phyloP scores from a whole-genome alignment of 306 rosid genomes.

The Clitoria ternatea region DNA sequence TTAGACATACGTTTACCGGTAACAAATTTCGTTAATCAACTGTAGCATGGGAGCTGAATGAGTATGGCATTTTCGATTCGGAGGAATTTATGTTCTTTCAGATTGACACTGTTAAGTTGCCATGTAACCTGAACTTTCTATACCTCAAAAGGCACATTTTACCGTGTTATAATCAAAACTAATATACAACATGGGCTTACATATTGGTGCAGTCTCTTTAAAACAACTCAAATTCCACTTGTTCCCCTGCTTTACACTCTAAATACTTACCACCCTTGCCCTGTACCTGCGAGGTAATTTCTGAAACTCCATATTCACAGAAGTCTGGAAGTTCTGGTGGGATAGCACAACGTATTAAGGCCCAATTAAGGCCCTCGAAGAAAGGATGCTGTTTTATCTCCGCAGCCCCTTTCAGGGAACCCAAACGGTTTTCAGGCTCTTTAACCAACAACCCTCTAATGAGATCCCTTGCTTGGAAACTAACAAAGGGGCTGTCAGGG shows the following conservation, averaged over 20 bases:
- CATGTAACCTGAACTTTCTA: slow-evolving; percentile 23
- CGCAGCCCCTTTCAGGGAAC: slow-evolving; percentile 79
- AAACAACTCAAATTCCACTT: slow-evolving; percentile 83
- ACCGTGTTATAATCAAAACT: slow-evolving; percentile 36
- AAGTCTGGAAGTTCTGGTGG: slow-evolving; percentile 82
- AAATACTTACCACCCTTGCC: slow-evolving; percentile 42
- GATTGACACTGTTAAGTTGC: slow-evolving; percentile 16
- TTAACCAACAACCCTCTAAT: slow-evolving; percentile 69
- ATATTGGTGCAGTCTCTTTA: slow-evolving; percentile 30
- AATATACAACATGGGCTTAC: slow-evolving; percentile 51
- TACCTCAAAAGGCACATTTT: slow-evolving; percentile 28
- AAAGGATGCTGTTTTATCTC: slow-evolving; percentile 89
- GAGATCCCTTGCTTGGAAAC: slow-evolving; percentile 79
- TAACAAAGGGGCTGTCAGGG: slow-evolving; percentile 65
- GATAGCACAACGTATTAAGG: slow-evolving; percentile 68
- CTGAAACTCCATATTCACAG: slow-evolving; percentile 50
- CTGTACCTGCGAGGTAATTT: slow-evolving; percentile 43
- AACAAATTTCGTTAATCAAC: background rate
- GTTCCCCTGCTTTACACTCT: slow-evolving; percentile 64
- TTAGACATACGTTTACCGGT: background rate
- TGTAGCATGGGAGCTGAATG: background rate
- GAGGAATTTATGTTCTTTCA: background rate
- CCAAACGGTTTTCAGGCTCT: slow-evolving; percentile 79
- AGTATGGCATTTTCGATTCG: background rate
- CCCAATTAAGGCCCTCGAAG: slow-evolving; percentile 90